Percentiles rank a stretch among this genome's conserved stretches.
Evolutionary conservation across 2,329 filamentous ascomycete genomes (phyloP).

Genomic region (Aspergillus fumigatus): DNA sequence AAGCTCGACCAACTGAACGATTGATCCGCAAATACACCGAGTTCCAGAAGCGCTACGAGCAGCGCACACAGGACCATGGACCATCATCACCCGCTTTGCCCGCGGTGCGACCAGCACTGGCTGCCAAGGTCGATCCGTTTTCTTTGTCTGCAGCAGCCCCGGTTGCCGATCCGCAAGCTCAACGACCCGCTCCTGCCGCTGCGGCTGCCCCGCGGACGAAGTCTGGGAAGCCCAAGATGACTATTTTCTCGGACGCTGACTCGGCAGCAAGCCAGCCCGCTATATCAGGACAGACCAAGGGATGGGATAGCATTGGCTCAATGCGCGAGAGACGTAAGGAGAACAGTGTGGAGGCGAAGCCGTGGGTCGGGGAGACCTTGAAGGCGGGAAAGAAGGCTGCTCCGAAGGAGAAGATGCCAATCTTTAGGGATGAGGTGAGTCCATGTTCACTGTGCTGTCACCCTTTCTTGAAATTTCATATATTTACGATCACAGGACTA

Average conservation of each 20-base stretch:
- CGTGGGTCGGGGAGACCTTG: constrained; percentile 88
- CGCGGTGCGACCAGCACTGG: constrained; percentile 74
- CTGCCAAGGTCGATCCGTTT: constrained; percentile 82
- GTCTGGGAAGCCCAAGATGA: constrained; percentile 72
- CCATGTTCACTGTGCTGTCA: constrained; percentile 28
- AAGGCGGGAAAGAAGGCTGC: constrained; percentile 80
- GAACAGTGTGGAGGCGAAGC: constrained; percentile 77
- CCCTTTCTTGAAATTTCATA: constrained; percentile 46
- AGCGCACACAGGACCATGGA: constrained; percentile 58
- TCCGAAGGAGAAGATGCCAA: constrained; percentile 72
- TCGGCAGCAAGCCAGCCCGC: constrained; percentile 54
- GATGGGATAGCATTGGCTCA: constrained; percentile 90
- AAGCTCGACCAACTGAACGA: constrained; percentile 76
- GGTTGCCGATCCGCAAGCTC: constrained; percentile 62
- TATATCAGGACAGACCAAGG: constrained; percentile 56
- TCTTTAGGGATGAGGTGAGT: constrained; percentile 97
- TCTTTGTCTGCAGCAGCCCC: constrained; percentile 48
- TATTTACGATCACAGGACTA: constrained; percentile 98
- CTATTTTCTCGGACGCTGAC: constrained; percentile 81
- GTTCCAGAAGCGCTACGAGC: constrained; percentile 76
- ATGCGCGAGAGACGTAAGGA: constrained; percentile 89
- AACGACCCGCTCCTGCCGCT: constrained; percentile 47
- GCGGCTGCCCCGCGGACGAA: constrained; percentile 53
- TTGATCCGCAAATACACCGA: constrained; percentile 86
- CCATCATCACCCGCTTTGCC: constrained; percentile 86